Percentiles rank a stretch among this genome's conserved stretches.
These are phyloP conservation scores for Saturnispora serradocipensis DNA, from an alignment of 805 yeast genomes.

Conservation along the genomic window DNA sequence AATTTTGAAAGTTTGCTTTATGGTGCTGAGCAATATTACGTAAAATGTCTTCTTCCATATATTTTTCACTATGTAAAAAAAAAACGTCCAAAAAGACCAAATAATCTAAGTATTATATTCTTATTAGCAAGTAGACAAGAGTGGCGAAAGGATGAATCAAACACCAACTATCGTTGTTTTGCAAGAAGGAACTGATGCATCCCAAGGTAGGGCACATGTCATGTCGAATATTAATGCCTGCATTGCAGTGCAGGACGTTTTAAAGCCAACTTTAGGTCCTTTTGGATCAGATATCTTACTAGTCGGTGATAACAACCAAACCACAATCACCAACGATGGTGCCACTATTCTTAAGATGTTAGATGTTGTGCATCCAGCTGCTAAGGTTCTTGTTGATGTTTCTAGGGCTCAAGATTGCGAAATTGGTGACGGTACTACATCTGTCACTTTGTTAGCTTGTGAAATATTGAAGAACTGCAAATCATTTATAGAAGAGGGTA, in stretches of 20 bases:
- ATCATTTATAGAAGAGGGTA: conserved; percentile 89
- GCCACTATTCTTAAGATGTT: conserved; percentile 88
- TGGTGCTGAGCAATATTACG: neutral
- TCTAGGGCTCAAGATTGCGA: conserved; percentile 96
- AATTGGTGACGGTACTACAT: conserved; percentile 97
- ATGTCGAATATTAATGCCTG: conserved; percentile 95
- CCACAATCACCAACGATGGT: conserved; percentile 97
- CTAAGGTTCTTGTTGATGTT: conserved; percentile 87
- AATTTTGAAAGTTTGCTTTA: neutral
- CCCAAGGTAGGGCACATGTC: conserved; percentile 95
- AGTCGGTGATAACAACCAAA: conserved; percentile 66
- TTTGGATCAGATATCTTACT: conserved; percentile 92
- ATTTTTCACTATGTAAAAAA: neutral
- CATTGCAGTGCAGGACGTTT: conserved; percentile 90
- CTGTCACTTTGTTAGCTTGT: conserved; percentile 90
- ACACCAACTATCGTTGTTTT: conserved; percentile 97
- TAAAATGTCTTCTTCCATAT: neutral
- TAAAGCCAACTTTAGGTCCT: conserved; percentile 93
- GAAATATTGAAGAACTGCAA: conserved; percentile 89
- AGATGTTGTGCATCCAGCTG: conserved; percentile 98
- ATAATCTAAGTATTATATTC: neutral
- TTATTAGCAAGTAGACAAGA: neutral
- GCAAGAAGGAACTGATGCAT: conserved; percentile 94
- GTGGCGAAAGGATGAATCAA: conserved; percentile 40
- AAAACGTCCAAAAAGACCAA: neutral